A percentile compares a stretch with the other conserved stretches of the same genome.
These are phyloP conservation scores for Pelargonium hybrid DNA, from an alignment of 441 rosid species.

Conservation along the genomic window DNA sequence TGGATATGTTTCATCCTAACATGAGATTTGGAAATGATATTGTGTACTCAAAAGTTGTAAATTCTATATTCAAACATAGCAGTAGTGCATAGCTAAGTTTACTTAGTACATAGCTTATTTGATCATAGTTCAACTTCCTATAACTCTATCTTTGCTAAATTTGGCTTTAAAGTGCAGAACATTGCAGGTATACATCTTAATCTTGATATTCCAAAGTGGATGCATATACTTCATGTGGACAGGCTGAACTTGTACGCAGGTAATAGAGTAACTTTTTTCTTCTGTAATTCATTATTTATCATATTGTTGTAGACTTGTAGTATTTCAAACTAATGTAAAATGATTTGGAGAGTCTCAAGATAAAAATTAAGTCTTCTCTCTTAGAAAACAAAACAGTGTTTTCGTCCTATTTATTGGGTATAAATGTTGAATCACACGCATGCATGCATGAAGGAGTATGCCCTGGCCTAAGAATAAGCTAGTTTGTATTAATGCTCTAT, in stretches of 20 bases:
- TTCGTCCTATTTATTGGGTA: no score
- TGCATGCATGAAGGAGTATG: no score
- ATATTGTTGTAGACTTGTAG: not conserved
- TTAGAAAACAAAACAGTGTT: not conserved
- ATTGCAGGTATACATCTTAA: constrained; percentile 55
- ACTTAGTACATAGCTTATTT: not conserved
- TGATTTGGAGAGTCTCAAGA: not conserved
- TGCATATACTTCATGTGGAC: constrained; percentile 61
- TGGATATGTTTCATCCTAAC: not conserved
- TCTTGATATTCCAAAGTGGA: constrained; percentile 73
- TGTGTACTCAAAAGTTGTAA: not conserved
- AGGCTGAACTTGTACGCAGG: constrained; percentile 67
- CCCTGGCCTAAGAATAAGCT: no score
- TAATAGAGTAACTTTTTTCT: constrained; percentile 22
- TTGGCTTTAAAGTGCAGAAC: constrained; percentile 52
- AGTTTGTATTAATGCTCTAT: no score
- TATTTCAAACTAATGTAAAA: constrained; percentile 4
- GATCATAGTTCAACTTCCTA: not conserved
- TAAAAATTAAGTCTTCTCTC: not conserved
- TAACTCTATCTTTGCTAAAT: constrained; percentile 18
- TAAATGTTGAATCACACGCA: no score
- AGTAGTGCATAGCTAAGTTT: no score
- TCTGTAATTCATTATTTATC: not conserved
- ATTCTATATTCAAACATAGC: no score
- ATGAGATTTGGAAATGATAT: not conserved